Conservation (phyloP, 1,284 basidiomycete species). For the Somion occarium region DNA sequence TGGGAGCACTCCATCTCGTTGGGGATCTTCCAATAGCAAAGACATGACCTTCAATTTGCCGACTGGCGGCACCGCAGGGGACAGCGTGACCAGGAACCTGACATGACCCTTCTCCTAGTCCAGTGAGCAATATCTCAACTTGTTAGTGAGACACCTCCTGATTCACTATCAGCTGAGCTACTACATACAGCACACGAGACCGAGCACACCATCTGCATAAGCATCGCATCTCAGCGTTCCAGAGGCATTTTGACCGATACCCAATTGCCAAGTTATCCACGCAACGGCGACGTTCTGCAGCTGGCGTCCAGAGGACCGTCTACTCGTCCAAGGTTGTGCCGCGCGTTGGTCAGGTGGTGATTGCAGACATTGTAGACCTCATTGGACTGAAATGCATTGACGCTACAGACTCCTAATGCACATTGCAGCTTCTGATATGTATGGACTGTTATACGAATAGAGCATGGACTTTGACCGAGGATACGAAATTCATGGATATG, state of each 20-base stretch:
- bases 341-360: background rate
- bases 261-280: no score
- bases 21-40: constrained; percentile 23
- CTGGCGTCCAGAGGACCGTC: no score
- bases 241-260: no score
- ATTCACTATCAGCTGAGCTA: no score
- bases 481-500: background rate
- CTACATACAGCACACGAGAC: no score
- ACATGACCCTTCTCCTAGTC: constrained; percentile 2
- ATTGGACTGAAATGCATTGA: background rate
- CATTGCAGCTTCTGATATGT: background rate
- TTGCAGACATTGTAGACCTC: background rate
- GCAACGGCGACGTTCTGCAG: background rate
- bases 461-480: background rate
- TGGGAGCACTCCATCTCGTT: constrained; percentile 23
- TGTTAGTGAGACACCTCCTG: no score
- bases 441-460: background rate
- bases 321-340: background rate
- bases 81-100: constrained; percentile 32
- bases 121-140: no score
- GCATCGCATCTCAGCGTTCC: no score
- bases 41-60: constrained; percentile 27
- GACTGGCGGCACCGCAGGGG: constrained; percentile 34
- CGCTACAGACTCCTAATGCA: background rate
- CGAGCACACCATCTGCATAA: no score